Percentiles rank a stretch among this genome's conserved stretches.
These are phyloP conservation scores for Hanseniaspora opuntiae DNA, from an alignment of 805 yeast species.

Conservation along the genomic window DNA sequence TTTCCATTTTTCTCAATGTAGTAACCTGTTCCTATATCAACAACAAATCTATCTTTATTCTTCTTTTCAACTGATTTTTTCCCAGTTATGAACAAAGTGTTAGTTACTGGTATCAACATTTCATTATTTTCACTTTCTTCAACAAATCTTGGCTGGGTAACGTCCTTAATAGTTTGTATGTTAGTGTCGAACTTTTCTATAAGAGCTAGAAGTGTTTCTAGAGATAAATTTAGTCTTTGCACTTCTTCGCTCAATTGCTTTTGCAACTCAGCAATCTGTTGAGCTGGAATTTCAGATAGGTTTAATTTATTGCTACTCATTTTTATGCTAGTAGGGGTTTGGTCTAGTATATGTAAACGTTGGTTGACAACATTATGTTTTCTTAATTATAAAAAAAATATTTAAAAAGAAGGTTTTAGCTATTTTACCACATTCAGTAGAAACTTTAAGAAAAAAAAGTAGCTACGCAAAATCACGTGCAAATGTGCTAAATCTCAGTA, in stretches of 20 bases:
- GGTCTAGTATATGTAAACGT: too few species aligned
- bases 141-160: conserved; percentile 24
- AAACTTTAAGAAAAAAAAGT: too few species aligned
- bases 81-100: conserved; percentile 85
- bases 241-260: conserved; percentile 73
- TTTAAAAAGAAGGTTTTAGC: too few species aligned
- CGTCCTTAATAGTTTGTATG: conserved; percentile 48
- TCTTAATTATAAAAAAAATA: too few species aligned
- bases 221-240: conserved; percentile 71
- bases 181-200: conserved; percentile 73
- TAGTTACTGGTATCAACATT: conserved; percentile 73
- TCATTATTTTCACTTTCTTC: conserved; percentile 33
- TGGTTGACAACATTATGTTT: too few species aligned
- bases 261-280: conserved; percentile 73
- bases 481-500: too few species aligned
- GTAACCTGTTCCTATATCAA: conserved; percentile 94
- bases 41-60: conserved; percentile 57
- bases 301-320: conserved; percentile 34
- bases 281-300: conserved; percentile 57
- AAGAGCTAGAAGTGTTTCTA: conserved; percentile 72
- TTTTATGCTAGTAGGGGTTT: too few species aligned
- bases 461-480: too few species aligned
- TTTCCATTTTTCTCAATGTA: conserved; percentile 64
- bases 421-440: too few species aligned
- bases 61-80: conserved; percentile 29